These are phyloP conservation scores for Echium plantagineum DNA, from an alignment of 257 asterid genomes.

Conservation along the genomic window DNA sequence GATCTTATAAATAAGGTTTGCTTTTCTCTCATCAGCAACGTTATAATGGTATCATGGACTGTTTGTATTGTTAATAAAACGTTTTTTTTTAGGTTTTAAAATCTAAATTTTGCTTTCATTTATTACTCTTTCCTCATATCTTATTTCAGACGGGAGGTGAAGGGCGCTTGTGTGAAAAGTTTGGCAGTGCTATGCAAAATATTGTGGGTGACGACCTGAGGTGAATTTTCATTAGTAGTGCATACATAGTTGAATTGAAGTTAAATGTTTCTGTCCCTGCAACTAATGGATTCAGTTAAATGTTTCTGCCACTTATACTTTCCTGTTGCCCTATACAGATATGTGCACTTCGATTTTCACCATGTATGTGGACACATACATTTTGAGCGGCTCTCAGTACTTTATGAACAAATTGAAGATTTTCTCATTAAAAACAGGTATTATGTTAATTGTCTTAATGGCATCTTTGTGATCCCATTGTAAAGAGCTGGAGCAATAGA, in stretches of 20 bases:
- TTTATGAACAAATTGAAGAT: slow-evolving; percentile 64
- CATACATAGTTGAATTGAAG: no score
- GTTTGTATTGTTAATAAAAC: no score
- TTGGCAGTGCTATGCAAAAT: slow-evolving; percentile 51
- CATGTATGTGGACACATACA: slow-evolving; percentile 76
- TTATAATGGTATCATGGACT: no score
- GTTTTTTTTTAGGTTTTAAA: neutral
- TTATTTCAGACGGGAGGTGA: slow-evolving; percentile 70
- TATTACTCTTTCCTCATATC: slow-evolving; percentile 10
- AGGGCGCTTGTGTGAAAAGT: slow-evolving; percentile 62
- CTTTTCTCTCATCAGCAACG: neutral
- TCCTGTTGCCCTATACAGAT: slow-evolving; percentile 35
- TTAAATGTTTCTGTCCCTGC: no score
- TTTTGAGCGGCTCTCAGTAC: slow-evolving; percentile 77
- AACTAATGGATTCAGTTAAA: neutral
- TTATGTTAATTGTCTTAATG: neutral
- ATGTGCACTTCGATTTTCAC: slow-evolving; percentile 92
- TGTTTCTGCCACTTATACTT: slow-evolving; percentile 15
- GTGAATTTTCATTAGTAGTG: slow-evolving; percentile 21
- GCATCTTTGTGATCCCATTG: no score
- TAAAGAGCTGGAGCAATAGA: no score
- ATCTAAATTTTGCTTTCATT: neutral
- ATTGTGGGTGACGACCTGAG: slow-evolving; percentile 53
- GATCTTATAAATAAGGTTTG: slow-evolving; percentile 82
- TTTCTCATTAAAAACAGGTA: slow-evolving; percentile 71